phyloP scores from a whole-genome alignment of 2,329 filamentous ascomycete species.

The Venturia nashicola region DNA sequence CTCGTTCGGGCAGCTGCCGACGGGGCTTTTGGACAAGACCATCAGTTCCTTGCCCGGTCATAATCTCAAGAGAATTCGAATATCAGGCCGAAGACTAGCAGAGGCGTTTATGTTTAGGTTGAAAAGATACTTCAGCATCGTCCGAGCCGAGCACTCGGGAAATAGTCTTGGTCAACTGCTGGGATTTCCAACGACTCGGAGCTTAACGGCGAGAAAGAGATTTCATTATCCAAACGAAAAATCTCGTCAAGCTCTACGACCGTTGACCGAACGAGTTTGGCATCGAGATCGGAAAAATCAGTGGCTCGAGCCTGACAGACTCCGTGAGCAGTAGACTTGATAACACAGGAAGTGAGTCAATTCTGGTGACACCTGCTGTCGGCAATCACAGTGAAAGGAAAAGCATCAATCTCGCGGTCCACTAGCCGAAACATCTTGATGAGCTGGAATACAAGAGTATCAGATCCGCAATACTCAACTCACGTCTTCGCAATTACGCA shows the following conservation, averaged over 20 bases:
- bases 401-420: background rate
- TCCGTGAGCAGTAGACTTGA: background rate
- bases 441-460: background rate
- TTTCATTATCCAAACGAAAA: background rate
- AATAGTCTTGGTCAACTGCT: background rate
- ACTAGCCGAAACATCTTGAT: background rate
- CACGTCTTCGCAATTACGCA: background rate
- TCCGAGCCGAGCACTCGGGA: background rate
- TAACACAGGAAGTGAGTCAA: background rate
- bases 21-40: background rate
- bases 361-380: background rate
- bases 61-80: background rate
- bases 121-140: background rate
- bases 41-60: background rate
- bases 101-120: background rate
- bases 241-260: background rate
- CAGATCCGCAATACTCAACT: background rate
- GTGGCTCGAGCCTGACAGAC: too few relatives aligned
- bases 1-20: background rate
- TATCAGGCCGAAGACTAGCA: background rate
- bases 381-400: background rate
- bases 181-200: background rate
- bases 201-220: background rate
- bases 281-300: too few relatives aligned
- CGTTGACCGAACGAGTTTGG: too few relatives aligned